phyloP scores from a whole-genome alignment of 805 yeast genomes.

The Kuraishia hungarica region DNA sequence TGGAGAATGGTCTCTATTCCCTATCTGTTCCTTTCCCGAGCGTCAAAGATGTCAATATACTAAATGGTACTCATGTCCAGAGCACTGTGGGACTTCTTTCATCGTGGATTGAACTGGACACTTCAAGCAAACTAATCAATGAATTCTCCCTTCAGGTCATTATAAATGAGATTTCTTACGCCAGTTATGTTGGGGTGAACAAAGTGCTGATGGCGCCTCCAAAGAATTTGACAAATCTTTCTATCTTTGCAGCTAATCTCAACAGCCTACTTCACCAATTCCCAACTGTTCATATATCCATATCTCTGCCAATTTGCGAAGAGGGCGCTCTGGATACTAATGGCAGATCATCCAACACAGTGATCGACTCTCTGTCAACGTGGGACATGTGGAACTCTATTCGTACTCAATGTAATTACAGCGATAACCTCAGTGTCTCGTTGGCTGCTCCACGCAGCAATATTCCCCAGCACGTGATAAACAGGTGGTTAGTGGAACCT shows the following conservation, averaged over 20 bases:
- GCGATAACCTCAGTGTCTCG: constrained; percentile 55
- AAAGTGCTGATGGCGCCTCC: constrained; percentile 60
- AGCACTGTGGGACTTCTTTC: constrained; percentile 49
- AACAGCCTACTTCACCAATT: constrained; percentile 14
- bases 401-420: constrained; percentile 45
- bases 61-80: constrained; percentile 31
- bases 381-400: constrained; percentile 75
- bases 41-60: constrained; percentile 30
- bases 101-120: constrained; percentile 65
- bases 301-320: constrained; percentile 41
- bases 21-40: constrained; percentile 31
- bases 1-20: constrained; percentile 9
- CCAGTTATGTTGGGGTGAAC: constrained; percentile 47
- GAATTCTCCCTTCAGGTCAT: constrained; percentile 50
- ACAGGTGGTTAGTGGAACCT: constrained; percentile 66
- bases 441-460: constrained; percentile 61
- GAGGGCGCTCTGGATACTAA: constrained; percentile 19
- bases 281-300: constrained; percentile 31
- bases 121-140: constrained; percentile 37
- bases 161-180: constrained; percentile 49
- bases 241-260: constrained; percentile 37
- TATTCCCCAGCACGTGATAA: constrained; percentile 39
- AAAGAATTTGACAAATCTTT: constrained; percentile 40
- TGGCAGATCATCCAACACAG: constrained; percentile 16
- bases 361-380: constrained; percentile 42